These are phyloP conservation scores for Beauveria sp. DNA, from an alignment of 2,329 filamentous ascomycete genomes.

Conservation along the genomic window DNA sequence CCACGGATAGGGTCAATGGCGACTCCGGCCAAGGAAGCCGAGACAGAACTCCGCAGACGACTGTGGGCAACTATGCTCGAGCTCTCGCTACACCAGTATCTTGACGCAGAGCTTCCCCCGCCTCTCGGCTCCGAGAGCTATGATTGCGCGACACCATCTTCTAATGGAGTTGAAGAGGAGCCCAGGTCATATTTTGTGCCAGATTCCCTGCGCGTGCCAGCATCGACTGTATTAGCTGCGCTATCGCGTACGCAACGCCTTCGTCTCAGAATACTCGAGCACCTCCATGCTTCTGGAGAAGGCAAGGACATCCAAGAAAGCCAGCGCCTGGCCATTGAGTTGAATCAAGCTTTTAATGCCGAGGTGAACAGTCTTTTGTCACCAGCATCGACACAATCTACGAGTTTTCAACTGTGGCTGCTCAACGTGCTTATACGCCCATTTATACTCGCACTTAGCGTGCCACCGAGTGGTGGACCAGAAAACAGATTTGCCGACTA, in stretches of 20 bases:
- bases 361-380: neutral
- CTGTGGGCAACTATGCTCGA: constrained; percentile 43
- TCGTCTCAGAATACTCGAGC: constrained; percentile 12
- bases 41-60: constrained; percentile 36
- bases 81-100: constrained; percentile 34
- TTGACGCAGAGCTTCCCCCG: constrained; percentile 37
- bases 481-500: neutral
- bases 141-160: constrained; percentile 25
- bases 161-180: neutral
- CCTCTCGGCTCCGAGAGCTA: constrained; percentile 34
- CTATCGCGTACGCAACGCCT: constrained; percentile 15
- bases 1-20: constrained; percentile 31
- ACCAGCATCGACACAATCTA: neutral
- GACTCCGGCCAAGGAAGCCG: constrained; percentile 28
- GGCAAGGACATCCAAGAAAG: neutral
- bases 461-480: neutral
- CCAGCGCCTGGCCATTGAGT: neutral
- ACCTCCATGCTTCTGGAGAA: constrained; percentile 12
- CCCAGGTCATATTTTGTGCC: neutral
- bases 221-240: constrained; percentile 21
- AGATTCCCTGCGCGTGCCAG: constrained; percentile 19
- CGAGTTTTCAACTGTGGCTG: constrained; percentile 13
- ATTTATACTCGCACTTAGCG: constrained; percentile 35
- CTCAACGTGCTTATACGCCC: constrained; percentile 13
- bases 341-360: neutral